Evolutionary conservation across 176 grass and related monocot species (phyloP).

Genomic region (Chrysopogon serrulatus): DNA sequence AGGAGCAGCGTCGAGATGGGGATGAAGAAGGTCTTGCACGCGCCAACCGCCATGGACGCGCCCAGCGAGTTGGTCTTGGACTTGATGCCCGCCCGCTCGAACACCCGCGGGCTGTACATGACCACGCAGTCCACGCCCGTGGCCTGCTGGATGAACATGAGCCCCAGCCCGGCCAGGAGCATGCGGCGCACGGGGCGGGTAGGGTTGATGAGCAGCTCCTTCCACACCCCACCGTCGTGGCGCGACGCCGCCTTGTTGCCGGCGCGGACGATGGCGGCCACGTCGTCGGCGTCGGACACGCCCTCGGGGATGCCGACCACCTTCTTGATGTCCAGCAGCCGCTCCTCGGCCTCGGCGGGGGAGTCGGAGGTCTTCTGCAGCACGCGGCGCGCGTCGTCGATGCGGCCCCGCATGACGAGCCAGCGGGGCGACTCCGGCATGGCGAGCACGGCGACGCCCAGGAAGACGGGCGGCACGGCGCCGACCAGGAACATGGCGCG

Average conservation of each 20-base stretch:
- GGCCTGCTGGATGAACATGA: conserved; percentile 91
- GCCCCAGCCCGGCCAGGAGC: conserved; percentile 52
- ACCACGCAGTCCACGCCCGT: conserved; percentile 90
- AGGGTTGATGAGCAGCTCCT: conserved; percentile 64
- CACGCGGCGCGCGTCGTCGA: conserved; percentile 58
- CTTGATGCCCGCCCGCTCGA: conserved; percentile 56
- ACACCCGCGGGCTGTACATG: conserved; percentile 80
- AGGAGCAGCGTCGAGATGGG: conserved; percentile 65
- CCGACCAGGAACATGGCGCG: conserved; percentile 79
- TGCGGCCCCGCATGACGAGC: conserved; percentile 90
- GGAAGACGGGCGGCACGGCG: conserved; percentile 73
- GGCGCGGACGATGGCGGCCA: conserved; percentile 19
- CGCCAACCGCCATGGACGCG: conserved; percentile 63
- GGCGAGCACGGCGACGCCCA: conserved; percentile 56
- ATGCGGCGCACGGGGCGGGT: conserved; percentile 62
- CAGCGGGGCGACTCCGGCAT: conserved; percentile 95
- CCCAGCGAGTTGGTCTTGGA: conserved; percentile 54
- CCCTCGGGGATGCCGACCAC: conserved; percentile 51
- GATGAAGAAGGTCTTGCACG: conserved; percentile 77
- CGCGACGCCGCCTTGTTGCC: conserved; percentile 11
- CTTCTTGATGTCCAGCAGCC: conserved; percentile 65
- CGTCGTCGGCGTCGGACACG: conserved; percentile 13
- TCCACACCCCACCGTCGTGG: conserved; percentile 40
- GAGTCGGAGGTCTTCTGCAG: conserved; percentile 64
- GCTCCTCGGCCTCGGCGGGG: conserved; percentile 50